These are phyloP conservation scores for Xylaria sp. DNA, from an alignment of 2,329 filamentous ascomycete genomes.

Conservation along the genomic window DNA sequence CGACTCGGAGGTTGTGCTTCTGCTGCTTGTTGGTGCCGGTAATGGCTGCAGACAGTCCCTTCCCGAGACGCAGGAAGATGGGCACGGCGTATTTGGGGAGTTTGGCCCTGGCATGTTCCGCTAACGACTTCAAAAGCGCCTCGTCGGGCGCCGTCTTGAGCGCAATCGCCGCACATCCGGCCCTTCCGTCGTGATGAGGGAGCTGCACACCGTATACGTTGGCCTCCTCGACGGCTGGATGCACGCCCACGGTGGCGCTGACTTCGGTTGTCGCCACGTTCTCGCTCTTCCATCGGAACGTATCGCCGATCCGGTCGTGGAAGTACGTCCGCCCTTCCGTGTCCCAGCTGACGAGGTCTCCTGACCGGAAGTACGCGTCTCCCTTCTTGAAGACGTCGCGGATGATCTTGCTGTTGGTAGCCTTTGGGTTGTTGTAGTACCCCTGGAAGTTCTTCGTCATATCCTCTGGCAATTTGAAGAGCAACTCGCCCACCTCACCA, in stretches of 20 bases:
- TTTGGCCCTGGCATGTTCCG: conserved; percentile 63
- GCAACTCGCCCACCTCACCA: conserved; percentile 78
- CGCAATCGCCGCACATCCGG: conserved; percentile 79
- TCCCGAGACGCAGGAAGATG: conserved; percentile 77
- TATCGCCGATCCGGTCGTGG: conserved; percentile 81
- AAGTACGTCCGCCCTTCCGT: conserved; percentile 79
- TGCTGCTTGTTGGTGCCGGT: conserved; percentile 93
- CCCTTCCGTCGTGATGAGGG: conserved; percentile 83
- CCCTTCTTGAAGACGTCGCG: conserved; percentile 77
- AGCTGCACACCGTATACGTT: conserved; percentile 87
- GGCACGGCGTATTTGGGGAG: conserved; percentile 82
- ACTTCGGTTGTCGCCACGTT: conserved; percentile 88
- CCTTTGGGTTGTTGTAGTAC: conserved; percentile 79
- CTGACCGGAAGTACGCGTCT: conserved; percentile 84
- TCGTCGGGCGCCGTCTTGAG: conserved; percentile 59
- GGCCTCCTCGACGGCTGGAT: conserved; percentile 75
- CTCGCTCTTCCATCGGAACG: conserved; percentile 83
- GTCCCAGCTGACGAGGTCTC: conserved; percentile 82
- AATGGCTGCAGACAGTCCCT: conserved; percentile 65
- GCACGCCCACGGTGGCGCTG: conserved; percentile 74
- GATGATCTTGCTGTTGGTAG: conserved; percentile 78
- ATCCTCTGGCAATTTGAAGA: conserved; percentile 76
- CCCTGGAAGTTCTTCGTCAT: conserved; percentile 77
- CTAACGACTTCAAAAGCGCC: conserved; percentile 66
- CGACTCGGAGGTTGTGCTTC: conserved; percentile 75